Percentiles rank a stretch among this genome's conserved stretches.
phyloP scores from a whole-genome alignment of 371 early-diverging fungal genomes.

The Apophysomyces trapeziformis region DNA sequence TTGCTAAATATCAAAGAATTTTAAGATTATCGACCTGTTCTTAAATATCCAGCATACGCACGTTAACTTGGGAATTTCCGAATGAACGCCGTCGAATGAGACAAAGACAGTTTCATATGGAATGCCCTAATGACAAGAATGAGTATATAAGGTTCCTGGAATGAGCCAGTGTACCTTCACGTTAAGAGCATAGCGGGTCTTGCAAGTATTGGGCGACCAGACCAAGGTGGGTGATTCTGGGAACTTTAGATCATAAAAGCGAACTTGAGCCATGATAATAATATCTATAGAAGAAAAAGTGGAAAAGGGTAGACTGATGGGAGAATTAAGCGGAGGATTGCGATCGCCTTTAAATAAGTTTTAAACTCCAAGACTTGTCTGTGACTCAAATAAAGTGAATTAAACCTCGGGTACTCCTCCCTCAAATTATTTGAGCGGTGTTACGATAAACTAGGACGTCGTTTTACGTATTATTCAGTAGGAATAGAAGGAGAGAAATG shows the following conservation, averaged over 20 bases:
- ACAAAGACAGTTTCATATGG: conserved; percentile 21
- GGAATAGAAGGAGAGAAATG: too few species aligned
- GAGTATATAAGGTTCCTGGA: not conserved
- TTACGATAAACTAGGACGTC: too few species aligned
- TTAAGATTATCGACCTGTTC: too few species aligned
- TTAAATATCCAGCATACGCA: not conserved
- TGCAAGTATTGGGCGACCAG: conserved; percentile 31
- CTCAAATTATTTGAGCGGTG: too few species aligned
- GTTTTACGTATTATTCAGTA: too few species aligned
- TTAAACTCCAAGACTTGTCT: too few species aligned
- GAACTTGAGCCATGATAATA: conserved; percentile 17
- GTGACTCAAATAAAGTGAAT: too few species aligned
- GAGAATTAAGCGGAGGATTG: not conserved
- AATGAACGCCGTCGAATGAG: conserved; percentile 9
- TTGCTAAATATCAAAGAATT: conserved; percentile 14
- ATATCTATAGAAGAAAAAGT: not conserved
- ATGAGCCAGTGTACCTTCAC: conserved; percentile 16
- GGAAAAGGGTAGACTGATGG: not conserved
- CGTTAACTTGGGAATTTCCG: conserved; percentile 20
- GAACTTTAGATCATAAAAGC: conserved; percentile 21
- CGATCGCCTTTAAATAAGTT: not conserved
- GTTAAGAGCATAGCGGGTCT: conserved; percentile 28
- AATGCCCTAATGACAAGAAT: conserved; percentile 13
- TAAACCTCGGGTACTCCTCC: too few species aligned
- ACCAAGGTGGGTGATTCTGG: not conserved